These are phyloP conservation scores for Terana coerulea DNA, from an alignment of 768 basidiomycete genomes.

Conservation along the genomic window DNA sequence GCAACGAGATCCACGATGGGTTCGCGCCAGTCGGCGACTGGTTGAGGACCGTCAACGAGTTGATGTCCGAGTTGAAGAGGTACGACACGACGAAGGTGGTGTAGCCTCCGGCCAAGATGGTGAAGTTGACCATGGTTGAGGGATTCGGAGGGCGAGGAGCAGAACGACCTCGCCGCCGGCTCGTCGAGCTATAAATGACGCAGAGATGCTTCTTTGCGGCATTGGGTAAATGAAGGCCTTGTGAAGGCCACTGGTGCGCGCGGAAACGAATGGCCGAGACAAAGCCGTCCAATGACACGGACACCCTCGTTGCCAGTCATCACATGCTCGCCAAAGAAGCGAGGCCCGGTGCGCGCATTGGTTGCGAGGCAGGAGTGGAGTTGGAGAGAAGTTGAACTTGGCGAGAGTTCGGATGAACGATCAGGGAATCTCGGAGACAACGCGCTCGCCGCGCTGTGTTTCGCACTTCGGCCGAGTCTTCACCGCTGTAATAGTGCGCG, in stretches of 20 bases:
- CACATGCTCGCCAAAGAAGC: background rate
- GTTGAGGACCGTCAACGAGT: conserved; percentile 42
- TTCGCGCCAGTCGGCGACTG: conserved; percentile 48
- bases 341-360: background rate
- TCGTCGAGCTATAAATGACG: background rate
- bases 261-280: conserved; percentile 10
- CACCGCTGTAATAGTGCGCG: background rate
- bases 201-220: background rate
- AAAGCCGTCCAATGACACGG: conserved; percentile 8
- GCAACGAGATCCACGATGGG: conserved; percentile 58
- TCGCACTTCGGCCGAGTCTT: conserved; percentile 1
- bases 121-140: conserved; percentile 57
- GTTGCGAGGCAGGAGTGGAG: background rate
- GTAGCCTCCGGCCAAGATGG: conserved; percentile 67
- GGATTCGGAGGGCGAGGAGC: background rate
- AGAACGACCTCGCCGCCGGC: background rate
- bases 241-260: background rate
- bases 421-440: conserved; percentile 2
- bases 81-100: conserved; percentile 58
- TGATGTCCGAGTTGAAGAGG: conserved; percentile 50
- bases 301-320: background rate
- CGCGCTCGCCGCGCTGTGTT: background rate
- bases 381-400: background rate
- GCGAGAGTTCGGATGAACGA: background rate
- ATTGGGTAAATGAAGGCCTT: background rate